These are phyloP conservation scores for Jacaranda copaia DNA, from an alignment of 257 asterid genomes.

Conservation along the genomic window DNA sequence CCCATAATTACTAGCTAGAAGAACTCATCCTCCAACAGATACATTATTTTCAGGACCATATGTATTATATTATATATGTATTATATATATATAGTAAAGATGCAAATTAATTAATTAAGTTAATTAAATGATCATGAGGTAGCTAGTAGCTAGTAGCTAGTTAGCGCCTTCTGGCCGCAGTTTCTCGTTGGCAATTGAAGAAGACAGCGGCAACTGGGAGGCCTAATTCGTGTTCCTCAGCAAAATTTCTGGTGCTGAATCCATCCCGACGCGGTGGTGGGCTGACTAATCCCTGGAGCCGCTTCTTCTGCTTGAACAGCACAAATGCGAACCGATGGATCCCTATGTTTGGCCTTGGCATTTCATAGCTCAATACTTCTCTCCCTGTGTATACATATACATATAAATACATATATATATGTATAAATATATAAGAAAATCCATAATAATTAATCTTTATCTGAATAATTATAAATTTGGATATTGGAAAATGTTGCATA, in stretches of 20 bases:
- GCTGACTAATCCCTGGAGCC: constrained; percentile 16
- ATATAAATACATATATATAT: neutral
- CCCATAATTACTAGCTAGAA: too few species aligned
- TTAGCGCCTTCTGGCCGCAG: constrained; percentile 79
- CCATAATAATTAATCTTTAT: too few species aligned
- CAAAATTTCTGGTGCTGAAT: constrained; percentile 68
- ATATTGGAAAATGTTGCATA: constrained; percentile 31
- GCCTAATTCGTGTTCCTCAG: constrained; percentile 67
- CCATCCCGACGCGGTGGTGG: constrained; percentile 55
- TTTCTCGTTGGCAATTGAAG: constrained; percentile 95
- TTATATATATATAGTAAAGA: too few species aligned
- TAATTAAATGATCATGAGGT: too few species aligned
- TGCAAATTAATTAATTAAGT: too few species aligned
- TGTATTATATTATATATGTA: too few species aligned
- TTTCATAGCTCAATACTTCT: constrained; percentile 75
- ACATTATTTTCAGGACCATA: too few species aligned
- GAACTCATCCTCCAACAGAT: too few species aligned
- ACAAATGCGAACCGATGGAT: constrained; percentile 80
- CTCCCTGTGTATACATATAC: constrained; percentile 51
- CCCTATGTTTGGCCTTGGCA: constrained; percentile 87
- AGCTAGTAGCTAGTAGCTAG: neutral
- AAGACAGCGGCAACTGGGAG: constrained; percentile 81
- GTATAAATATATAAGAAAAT: too few species aligned
- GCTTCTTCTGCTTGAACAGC: constrained; percentile 71
- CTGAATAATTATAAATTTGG: neutral